Evolutionary conservation across 164 flowering plant species (phyloP).

Genomic region (Vitis rupestris): DNA sequence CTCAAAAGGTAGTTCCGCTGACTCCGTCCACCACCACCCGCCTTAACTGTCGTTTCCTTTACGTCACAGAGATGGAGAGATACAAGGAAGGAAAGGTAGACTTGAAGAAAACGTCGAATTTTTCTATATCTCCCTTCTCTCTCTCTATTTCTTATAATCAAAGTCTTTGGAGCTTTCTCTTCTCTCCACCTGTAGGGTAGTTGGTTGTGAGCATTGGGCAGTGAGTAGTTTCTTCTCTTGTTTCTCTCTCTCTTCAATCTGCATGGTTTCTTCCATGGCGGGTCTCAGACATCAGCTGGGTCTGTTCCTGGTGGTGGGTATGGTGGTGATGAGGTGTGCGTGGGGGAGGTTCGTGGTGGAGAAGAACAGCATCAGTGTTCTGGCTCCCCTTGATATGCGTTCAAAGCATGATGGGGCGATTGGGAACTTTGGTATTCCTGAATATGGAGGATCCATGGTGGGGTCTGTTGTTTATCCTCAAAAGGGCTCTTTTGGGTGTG

Average conservation of each 20-base stretch:
- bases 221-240: too few species aligned
- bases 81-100: too few species aligned
- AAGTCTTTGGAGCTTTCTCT: not conserved
- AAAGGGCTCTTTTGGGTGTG: conserved; percentile 43
- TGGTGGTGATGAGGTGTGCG: not conserved
- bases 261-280: conserved; percentile 21
- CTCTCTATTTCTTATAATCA: not conserved
- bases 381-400: conserved; percentile 41
- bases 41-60: conserved; percentile 22
- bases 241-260: conserved; percentile 5
- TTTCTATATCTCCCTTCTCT: too few species aligned
- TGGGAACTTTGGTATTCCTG: conserved; percentile 86
- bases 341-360: conserved; percentile 64
- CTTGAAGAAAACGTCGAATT: too few species aligned
- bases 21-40: conserved; percentile 25
- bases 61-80: conserved; percentile 18
- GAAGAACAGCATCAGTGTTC: conserved; percentile 65
- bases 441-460: conserved; percentile 73
- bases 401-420: conserved; percentile 70
- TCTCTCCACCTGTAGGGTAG: too few species aligned
- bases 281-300: not conserved
- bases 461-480: conserved; percentile 69
- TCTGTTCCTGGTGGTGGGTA: conserved; percentile 5
- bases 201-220: too few species aligned
- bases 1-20: conserved; percentile 24